Percentiles rank a stretch among this genome's conserved stretches.
Conservation (phyloP, 208 protist species). For the Kentomonas sorsogonicus region DNA sequence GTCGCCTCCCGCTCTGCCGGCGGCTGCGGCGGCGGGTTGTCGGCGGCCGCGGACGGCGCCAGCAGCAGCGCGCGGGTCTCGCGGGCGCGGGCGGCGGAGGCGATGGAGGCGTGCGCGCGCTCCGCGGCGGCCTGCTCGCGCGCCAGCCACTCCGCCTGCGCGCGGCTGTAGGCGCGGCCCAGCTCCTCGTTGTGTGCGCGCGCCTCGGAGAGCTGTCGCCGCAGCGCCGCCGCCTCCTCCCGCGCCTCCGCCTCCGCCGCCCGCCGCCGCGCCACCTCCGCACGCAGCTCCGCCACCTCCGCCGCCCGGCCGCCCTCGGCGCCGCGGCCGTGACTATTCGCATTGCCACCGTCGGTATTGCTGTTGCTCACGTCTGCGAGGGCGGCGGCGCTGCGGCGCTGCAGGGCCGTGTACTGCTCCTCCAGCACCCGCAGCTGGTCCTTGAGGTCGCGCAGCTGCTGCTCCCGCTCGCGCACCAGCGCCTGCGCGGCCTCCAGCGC, state of each 20-base stretch:
- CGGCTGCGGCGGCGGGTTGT: no score
- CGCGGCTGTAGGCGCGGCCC: conserved; percentile 25
- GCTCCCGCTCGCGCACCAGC: conserved; percentile 54
- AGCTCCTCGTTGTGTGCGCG: conserved; percentile 28
- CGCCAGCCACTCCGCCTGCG: conserved; percentile 34
- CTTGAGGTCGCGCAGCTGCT: conserved; percentile 24
- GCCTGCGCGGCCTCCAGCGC: conserved; percentile 39
- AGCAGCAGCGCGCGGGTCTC: background rate
- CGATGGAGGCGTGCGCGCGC: background rate
- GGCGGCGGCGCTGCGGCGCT: no score
- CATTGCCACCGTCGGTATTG: no score
- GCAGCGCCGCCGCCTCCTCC: conserved; percentile 20
- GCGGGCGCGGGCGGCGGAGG: background rate
- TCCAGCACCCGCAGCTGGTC: conserved; percentile 14
- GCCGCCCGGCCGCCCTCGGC: no score
- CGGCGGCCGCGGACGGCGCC: background rate
- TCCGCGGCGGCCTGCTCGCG: conserved; percentile 13
- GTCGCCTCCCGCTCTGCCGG: no score
- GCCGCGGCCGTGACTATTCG: no score
- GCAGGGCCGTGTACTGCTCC: no score
- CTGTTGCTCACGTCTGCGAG: no score
- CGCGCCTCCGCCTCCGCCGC: background rate
- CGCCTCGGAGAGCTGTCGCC: conserved; percentile 30
- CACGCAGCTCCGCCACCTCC: no score
- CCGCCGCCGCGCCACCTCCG: no score